Evolutionary conservation across 169 alveolate species (phyloP).

Genomic region (Neospora caninum): DNA sequence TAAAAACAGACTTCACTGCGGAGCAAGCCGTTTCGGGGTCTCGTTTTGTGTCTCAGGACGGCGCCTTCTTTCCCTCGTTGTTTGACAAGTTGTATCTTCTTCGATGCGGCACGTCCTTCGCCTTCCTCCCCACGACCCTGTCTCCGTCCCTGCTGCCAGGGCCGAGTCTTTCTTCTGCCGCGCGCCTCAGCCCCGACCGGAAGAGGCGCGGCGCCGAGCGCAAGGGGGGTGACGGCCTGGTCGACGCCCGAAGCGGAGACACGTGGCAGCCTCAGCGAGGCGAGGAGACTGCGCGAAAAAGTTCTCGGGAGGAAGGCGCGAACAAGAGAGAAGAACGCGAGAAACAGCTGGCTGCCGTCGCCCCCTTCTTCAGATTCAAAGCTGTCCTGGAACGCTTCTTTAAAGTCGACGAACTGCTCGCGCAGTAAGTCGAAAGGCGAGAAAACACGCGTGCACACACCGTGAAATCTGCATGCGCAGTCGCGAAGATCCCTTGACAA

Average conservation of each 20-base stretch:
- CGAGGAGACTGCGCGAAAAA: neutral
- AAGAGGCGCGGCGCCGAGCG: too few relatives aligned
- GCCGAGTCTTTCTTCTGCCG: too few relatives aligned
- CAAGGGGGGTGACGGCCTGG: too few relatives aligned
- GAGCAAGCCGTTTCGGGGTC: neutral
- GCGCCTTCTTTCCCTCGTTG: neutral
- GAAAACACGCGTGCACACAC: neutral
- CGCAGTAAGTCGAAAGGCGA: neutral
- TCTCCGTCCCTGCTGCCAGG: neutral
- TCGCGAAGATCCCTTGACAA: too few relatives aligned
- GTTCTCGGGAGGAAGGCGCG: neutral
- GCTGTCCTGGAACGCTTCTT: neutral
- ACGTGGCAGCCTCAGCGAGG: neutral
- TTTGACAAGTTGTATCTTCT: neutral
- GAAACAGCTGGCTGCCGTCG: conserved; percentile 37
- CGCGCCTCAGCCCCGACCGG: neutral
- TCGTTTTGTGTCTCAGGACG: neutral
- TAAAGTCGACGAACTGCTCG: neutral
- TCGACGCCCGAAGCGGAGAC: too few relatives aligned
- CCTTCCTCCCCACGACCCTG: conserved; percentile 27
- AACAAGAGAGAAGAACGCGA: neutral
- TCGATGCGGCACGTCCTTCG: conserved; percentile 23
- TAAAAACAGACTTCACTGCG: neutral
- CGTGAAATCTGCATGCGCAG: neutral
- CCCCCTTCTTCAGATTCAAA: conserved; percentile 35